Conservation (phyloP, 106 monocot species). For the Cymbidium sinense region DNA sequence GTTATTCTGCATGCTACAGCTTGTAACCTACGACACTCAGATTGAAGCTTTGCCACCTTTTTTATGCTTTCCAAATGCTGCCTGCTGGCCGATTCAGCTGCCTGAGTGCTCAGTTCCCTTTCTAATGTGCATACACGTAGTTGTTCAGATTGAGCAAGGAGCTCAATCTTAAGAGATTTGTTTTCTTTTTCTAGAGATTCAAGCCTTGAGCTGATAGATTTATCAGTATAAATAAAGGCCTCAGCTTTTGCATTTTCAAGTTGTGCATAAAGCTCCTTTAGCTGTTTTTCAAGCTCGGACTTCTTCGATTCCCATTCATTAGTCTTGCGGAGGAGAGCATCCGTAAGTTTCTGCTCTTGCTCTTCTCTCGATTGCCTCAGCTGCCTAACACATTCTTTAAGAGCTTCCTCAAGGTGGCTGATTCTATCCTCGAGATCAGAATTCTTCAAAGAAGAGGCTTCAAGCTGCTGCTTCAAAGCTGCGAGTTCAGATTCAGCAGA, state of each 20-base stretch:
- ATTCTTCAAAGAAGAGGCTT: constrained; percentile 44
- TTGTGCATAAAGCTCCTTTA: constrained; percentile 34
- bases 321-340: constrained; percentile 29
- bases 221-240: constrained; percentile 9
- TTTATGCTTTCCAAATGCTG: constrained; percentile 75
- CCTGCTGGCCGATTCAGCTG: constrained; percentile 81
- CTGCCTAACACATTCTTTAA: constrained; percentile 76
- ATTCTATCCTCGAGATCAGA: constrained; percentile 50
- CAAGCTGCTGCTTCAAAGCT: constrained; percentile 60
- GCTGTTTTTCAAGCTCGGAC: constrained; percentile 35
- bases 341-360: constrained; percentile 47
- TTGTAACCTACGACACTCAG: constrained; percentile 63
- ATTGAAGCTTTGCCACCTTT: constrained; percentile 72
- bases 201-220: constrained; percentile 28
- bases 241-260: constrained; percentile 25
- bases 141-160: constrained; percentile 36
- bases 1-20: constrained; percentile 28
- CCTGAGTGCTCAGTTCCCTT: constrained; percentile 56
- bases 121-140: constrained; percentile 44
- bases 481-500: constrained; percentile 60
- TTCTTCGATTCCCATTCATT: constrained; percentile 46
- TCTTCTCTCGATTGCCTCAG: constrained; percentile 62
- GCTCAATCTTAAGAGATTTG: constrained; percentile 35
- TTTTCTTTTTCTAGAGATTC: constrained; percentile 55
- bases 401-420: constrained; percentile 62